Evolutionary conservation across 768 basidiomycete genomes (phyloP).

Genomic region (Boletus bicolor): DNA sequence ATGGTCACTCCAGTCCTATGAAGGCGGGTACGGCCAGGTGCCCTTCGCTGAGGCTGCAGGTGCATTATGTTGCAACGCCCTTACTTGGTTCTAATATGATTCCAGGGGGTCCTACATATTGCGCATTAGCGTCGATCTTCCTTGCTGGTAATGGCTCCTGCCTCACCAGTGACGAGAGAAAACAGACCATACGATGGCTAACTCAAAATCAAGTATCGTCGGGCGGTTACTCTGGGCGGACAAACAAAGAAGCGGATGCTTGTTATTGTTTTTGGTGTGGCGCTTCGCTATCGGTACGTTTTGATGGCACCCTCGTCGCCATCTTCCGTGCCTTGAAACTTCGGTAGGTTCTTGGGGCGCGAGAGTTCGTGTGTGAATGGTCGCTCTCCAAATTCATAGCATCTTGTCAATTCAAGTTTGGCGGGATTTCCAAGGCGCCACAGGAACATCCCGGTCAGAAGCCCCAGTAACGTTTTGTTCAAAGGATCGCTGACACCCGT

Average conservation of each 20-base stretch:
- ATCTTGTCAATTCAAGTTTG: slow-evolving; percentile 80
- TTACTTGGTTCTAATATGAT: neutral
- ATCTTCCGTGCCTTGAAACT: neutral
- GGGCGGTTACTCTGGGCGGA: slow-evolving; percentile 87
- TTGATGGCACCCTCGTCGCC: neutral
- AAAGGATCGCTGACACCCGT: slow-evolving; percentile 9
- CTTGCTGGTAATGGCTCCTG: slow-evolving; percentile 37
- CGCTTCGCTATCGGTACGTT: slow-evolving; percentile 67
- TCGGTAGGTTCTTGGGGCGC: slow-evolving; percentile 64
- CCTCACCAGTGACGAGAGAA: slow-evolving; percentile 39
- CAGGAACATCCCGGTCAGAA: slow-evolving; percentile 71
- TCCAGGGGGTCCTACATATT: slow-evolving; percentile 91
- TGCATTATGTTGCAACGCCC: slow-evolving; percentile 28
- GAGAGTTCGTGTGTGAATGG: slow-evolving; percentile 51
- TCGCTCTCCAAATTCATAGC: slow-evolving; percentile 64
- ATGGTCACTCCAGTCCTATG: slow-evolving; percentile 63
- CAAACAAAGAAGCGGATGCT: slow-evolving; percentile 83
- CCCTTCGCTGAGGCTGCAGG: slow-evolving; percentile 85
- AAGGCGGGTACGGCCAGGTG: slow-evolving; percentile 88
- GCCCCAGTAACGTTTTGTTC: neutral
- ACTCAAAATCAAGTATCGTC: slow-evolving; percentile 57
- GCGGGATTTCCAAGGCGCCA: slow-evolving; percentile 84
- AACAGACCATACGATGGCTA: slow-evolving; percentile 72
- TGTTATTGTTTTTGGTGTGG: slow-evolving; percentile 98
- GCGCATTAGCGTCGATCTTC: slow-evolving; percentile 73